Base-by-base conservation (phyloP, 2,329 filamentous ascomycete genomes). In the Ophiostoma australiae region DNA sequence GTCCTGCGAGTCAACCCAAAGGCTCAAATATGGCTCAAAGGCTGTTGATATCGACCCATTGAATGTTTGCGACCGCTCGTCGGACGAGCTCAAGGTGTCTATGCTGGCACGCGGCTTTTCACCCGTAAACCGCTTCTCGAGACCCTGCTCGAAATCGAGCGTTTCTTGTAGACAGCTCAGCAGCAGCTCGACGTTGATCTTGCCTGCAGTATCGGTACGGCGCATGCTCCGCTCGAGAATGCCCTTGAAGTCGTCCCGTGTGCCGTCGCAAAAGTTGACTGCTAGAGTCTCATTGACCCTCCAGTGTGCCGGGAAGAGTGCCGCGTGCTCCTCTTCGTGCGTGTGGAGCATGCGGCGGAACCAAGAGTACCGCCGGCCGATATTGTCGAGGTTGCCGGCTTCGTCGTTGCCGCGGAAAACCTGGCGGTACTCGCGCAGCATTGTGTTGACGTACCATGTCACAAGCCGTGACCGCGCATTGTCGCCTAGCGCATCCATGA, bases 401-500 rank as follows among this genome's bases (percentile, higher is more conserved):
- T 99, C 95, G 78, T 99, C 95, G 77, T 95, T 98, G 52, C 94
- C 94, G 58, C 94, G 87, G 80, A 99, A 99, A 0, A 99, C 92
- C 77, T 97, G 93, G 69, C 95, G 87, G 78, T 99, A 99, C 81
- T 99, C 95, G 68, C 95, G 88, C 75, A 99, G 83, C 81, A 97
- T 92, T 1, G 95, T 97, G 78, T 99, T 99, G 81, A 97, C 93
- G 79, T 99, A 99, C 95, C 95, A 99, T 13, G 91, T 95, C 77
- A 97, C 87, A 55, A 99, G 82, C 67, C 95, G 85, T 8, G 89
- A 86, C 75, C 91, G 88, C 33, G 95, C 95, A 77, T 90, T 88
- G 58, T 98, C 94, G 0, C 95, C 95, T 27, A 99, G 84, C 15
- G 95, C 93, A 82, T 99, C 95, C 86, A 97, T 94, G 52, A 99